Conservation (phyloP, 306 rosid species). For the Prinsepia uniflora region DNA sequence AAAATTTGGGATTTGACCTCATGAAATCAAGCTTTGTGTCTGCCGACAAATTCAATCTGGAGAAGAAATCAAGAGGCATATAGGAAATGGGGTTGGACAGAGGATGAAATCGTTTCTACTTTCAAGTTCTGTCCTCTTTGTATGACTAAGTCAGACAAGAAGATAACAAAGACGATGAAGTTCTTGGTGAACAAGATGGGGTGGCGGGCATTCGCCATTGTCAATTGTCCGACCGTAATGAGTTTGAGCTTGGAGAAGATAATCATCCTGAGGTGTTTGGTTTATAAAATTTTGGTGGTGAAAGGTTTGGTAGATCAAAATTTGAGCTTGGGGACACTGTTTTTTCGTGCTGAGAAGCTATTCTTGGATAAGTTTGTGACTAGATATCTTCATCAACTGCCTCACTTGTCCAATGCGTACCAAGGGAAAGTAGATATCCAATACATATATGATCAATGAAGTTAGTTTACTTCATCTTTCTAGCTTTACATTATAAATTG, state of each 20-base stretch:
- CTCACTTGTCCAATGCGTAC: slow-evolving; percentile 26
- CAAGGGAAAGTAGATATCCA: slow-evolving; percentile 12
- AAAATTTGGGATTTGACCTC: slow-evolving; percentile 22
- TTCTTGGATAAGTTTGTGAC: slow-evolving; percentile 26
- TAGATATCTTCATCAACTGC: slow-evolving; percentile 20
- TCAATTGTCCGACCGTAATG: neutral
- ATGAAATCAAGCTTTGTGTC: slow-evolving; percentile 9
- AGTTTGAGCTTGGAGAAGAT: slow-evolving; percentile 29
- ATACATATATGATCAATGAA: neutral
- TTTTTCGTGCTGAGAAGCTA: neutral
- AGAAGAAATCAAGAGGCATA: slow-evolving; percentile 16
- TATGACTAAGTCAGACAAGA: slow-evolving; percentile 23
- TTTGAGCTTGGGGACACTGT: neutral
- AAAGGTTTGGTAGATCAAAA: slow-evolving; percentile 23
- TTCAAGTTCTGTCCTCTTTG: slow-evolving; percentile 23
- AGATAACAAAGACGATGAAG: slow-evolving; percentile 20
- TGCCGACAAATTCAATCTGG: slow-evolving; percentile 19
- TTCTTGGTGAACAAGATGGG: slow-evolving; percentile 29
- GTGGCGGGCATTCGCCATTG: slow-evolving; percentile 2
- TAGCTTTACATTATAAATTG: too few relatives aligned
- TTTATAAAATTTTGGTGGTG: slow-evolving; percentile 16
- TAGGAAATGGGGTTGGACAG: slow-evolving; percentile 32
- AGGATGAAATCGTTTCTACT: slow-evolving; percentile 12
- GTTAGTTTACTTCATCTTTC: neutral
- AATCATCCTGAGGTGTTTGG: slow-evolving; percentile 27